phyloP scores from a whole-genome alignment of 2,329 filamentous ascomycete genomes.

The Stromatinia cepivora region DNA sequence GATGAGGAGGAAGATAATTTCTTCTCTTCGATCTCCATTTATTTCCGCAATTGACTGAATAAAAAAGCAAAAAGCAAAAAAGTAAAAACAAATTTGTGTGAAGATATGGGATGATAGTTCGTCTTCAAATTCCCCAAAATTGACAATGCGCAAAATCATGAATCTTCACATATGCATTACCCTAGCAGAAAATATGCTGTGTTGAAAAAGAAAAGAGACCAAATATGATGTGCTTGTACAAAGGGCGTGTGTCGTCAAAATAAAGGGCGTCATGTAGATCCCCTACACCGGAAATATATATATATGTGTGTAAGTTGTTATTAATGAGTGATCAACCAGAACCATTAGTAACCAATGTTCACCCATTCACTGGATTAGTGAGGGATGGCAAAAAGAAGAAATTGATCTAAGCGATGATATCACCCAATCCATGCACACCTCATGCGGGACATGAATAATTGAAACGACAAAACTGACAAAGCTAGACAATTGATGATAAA shows the following conservation, averaged over 20 bases:
- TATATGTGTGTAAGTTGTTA: slow-evolving; percentile 2
- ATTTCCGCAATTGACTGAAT: not conserved
- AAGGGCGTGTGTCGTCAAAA: slow-evolving; percentile 23
- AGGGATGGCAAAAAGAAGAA: not conserved
- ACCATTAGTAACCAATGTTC: slow-evolving; percentile 7
- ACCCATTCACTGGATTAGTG: slow-evolving; percentile 6
- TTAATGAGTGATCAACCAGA: slow-evolving; percentile 12
- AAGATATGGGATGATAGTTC: slow-evolving; percentile 6
- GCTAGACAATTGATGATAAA: slow-evolving; percentile 13
- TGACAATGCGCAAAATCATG: not conserved
- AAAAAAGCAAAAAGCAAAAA: not conserved
- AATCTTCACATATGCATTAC: not conserved
- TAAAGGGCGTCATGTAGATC: slow-evolving; percentile 24
- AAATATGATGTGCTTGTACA: slow-evolving; percentile 23
- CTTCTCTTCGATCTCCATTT: slow-evolving; percentile 14
- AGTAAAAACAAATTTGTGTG: not conserved
- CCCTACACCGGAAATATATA: slow-evolving; percentile 13
- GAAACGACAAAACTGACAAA: not conserved
- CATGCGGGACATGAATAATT: not conserved
- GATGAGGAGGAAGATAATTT: not conserved
- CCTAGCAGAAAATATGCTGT: slow-evolving; percentile 10
- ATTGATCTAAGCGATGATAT: slow-evolving; percentile 11
- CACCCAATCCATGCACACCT: slow-evolving; percentile 11
- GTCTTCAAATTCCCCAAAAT: not conserved
- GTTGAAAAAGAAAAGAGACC: not conserved